Evolutionary conservation across 1,139 yeast species (phyloP), one percentile per base, ranked within the genome.

Genomic region (Komagataea norvegica): DNA sequence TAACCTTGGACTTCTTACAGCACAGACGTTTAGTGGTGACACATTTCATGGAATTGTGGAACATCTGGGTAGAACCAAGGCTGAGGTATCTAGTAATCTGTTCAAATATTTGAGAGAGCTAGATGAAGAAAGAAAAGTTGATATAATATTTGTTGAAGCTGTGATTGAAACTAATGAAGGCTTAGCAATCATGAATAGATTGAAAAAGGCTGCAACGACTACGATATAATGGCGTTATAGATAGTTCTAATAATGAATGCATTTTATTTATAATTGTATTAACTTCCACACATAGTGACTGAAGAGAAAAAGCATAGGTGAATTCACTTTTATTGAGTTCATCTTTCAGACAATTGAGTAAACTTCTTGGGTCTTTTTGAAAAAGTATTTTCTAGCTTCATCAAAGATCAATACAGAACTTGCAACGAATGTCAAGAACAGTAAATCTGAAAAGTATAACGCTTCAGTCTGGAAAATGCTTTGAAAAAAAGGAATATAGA

Each of bases 381-480:
- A 18, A 20, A 46, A 56, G 47, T 62, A 75, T 62, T 91, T 91
- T 59, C 91, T 73, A 30, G 69, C 54, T 62, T 91, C 98, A 64
- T 91, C 98, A 11, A 74, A 86, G 57, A 87, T 65, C 64, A 89
- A 79, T 5, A 91, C 96, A 7, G 86, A 65, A 55, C 95, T 83
- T 37, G 95, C 75, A 36, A 89, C 64, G 10, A 66, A 43, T 3
- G 76, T 47, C 55, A 91, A 70, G 48, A 76, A 77, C 11, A 77
- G 34, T 52, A 89, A 63, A 57, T 91, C 98, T 15, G 70, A 61
- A 8, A 87, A 57, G 33, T 72, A 67, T 42, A 91, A 68, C 0
- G 96, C 88, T 62, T 91, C 97, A 4, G 98, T 91, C 61, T 91
- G 96, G 72, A 91, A 91, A 42, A 91, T 76, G 8, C 76, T 59